Evolutionary conservation across 2,329 filamentous ascomycete genomes (phyloP), one percentile per base, ranked within the genome.

Genomic region (Chalaropsis thielavioides): DNA sequence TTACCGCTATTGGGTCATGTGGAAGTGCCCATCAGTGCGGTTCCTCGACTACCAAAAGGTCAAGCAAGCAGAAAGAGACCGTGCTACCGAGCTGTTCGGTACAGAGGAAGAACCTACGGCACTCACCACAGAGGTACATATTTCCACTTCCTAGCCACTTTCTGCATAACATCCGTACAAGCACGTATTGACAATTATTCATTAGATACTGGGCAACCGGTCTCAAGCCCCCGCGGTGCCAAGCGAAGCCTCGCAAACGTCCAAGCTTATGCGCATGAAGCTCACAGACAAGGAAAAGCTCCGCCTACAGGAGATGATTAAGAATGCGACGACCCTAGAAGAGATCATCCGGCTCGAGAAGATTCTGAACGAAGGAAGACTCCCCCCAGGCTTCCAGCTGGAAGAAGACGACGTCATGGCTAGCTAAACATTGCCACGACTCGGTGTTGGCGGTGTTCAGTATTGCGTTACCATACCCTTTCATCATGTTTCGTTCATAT

Each of bases 31-130:
- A 0, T 82, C 81, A 3, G 85, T 99, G 54, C 86, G 92, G 56
- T 97, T 96, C 75, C 81, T 99, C 61, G 94, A 99, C 76, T 96
- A 90, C 74, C 81, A 85, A 70, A 96, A 95, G 76, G 91, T 99
- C 61, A 95, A 90, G 75, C 84, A 94, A 69, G 85, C 82, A 0
- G 94, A 99, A 80, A 84, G 92, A 56, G 77, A 83, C 69, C 83
- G 85, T 70, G 90, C 90, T 0, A 80, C 77, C 19, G 87, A 92
- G 74, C 79, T 99, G 1, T 97, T 97, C 72, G 95, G 95, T 62
- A 90, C 88, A 2, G 74, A 75, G 1, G 83, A 88, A 62, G 84
- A 88, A 72, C 94, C 92, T 0, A 90, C 91, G 0, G 86, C 88
- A 11, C 79, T 95, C 43, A 92, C 92, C 31, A 82, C 83, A 22